A percentile compares a stretch with the other conserved stretches of the same genome.
phyloP scores from a whole-genome alignment of 805 yeast genomes.

The Candida endomychidarum region DNA sequence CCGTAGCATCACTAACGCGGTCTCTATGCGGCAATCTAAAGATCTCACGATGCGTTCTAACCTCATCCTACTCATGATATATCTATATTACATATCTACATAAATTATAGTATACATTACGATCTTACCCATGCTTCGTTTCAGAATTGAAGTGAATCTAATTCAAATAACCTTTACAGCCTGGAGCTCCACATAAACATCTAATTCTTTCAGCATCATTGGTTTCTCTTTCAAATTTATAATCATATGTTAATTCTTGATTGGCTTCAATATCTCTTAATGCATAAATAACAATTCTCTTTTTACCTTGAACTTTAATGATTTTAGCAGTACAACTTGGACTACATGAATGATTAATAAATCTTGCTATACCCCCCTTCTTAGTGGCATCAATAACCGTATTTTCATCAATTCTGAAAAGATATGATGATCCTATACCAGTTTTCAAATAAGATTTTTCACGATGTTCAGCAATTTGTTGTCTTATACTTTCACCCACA shows the following conservation, averaged over 20 bases:
- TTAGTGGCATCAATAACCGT: conserved; percentile 97
- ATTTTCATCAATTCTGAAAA: conserved; percentile 89
- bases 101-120: background rate
- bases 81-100: conserved; percentile 6
- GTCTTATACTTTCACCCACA: conserved; percentile 92
- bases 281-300: conserved; percentile 93
- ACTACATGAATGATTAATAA: conserved; percentile 94
- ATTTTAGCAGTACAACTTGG: conserved; percentile 98
- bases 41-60: no score
- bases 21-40: no score
- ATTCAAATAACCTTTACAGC: conserved; percentile 89
- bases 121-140: no score
- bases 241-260: conserved; percentile 93
- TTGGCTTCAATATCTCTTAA: conserved; percentile 81
- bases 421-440: conserved; percentile 93
- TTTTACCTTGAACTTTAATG: conserved; percentile 90
- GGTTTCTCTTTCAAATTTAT: conserved; percentile 89
- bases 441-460: conserved; percentile 82
- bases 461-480: conserved; percentile 89
- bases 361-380: conserved; percentile 95
- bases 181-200: conserved; percentile 93
- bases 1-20: conserved; percentile 4
- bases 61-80: conserved; percentile 1
- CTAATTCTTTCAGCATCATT: conserved; percentile 85
- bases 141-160: no score